A percentile compares a stretch with the other conserved stretches of the same genome.
These are phyloP conservation scores for Barnettozyma pratensis DNA, from an alignment of 805 yeast species.

Conservation along the genomic window DNA sequence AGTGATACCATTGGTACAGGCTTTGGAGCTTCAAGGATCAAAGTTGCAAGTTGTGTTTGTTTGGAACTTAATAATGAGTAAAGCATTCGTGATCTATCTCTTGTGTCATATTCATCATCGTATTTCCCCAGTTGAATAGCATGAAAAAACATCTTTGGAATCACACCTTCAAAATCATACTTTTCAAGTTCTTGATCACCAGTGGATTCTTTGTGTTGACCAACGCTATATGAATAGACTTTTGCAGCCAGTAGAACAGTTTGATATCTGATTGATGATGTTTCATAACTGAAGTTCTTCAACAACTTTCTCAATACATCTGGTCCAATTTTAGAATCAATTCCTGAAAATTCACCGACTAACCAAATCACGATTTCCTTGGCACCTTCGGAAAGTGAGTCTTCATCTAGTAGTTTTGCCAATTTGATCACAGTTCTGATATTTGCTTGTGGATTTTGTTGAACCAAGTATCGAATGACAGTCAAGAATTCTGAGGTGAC, in stretches of 20 bases:
- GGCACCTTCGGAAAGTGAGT: slow-evolving; percentile 41
- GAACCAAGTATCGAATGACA: slow-evolving; percentile 68
- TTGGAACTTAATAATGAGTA: slow-evolving; percentile 50
- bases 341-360: slow-evolving; percentile 69
- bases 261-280: slow-evolving; percentile 60
- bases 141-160: slow-evolving; percentile 52
- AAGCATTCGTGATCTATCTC: slow-evolving; percentile 81
- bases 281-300: slow-evolving; percentile 48
- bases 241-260: slow-evolving; percentile 72
- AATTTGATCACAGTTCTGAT: slow-evolving; percentile 51
- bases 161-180: slow-evolving; percentile 32
- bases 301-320: slow-evolving; percentile 65
- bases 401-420: slow-evolving; percentile 28
- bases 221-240: slow-evolving; percentile 51
- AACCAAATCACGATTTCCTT: slow-evolving; percentile 87
- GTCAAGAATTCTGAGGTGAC: slow-evolving; percentile 63
- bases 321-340: slow-evolving; percentile 53
- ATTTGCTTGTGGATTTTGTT: slow-evolving; percentile 50
- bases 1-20: slow-evolving; percentile 44
- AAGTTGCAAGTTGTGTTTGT: slow-evolving; percentile 56
- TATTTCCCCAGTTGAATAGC: slow-evolving; percentile 61
- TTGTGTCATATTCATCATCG: slow-evolving; percentile 69
- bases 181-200: slow-evolving; percentile 21
- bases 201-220: slow-evolving; percentile 28
- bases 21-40: slow-evolving; percentile 74